Conservation (phyloP, 2,329 filamentous ascomycete species). For the Epichloe typhina region DNA sequence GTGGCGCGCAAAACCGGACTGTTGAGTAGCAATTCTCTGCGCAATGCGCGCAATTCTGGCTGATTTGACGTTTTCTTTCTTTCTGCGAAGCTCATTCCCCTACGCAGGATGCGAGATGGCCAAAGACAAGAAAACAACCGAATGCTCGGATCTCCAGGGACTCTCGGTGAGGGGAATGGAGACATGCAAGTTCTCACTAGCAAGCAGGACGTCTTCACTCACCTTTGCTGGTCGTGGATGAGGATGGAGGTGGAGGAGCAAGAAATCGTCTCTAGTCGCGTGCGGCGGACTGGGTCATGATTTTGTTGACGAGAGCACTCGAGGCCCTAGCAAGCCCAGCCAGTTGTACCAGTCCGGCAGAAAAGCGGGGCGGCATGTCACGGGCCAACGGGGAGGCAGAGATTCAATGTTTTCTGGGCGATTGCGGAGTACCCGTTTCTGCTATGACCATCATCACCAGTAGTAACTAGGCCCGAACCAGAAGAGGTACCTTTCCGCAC, state of each 20-base stretch:
- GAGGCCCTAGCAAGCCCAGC: conserved; percentile 2
- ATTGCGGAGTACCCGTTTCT: too few species aligned
- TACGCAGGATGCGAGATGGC: background rate
- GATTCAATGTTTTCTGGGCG: too few species aligned
- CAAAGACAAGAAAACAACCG: background rate
- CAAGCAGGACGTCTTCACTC: background rate
- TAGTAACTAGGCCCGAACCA: too few species aligned
- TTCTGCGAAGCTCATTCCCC: background rate
- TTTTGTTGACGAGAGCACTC: conserved; percentile 12
- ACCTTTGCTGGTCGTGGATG: conserved; percentile 8
- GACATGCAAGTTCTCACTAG: background rate
- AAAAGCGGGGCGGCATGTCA: conserved; percentile 11
- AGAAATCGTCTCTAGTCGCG: conserved; percentile 9
- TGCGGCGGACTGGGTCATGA: conserved; percentile 11
- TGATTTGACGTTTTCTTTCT: background rate
- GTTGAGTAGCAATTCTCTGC: background rate
- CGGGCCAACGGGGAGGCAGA: conserved; percentile 8
- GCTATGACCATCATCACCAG: too few species aligned
- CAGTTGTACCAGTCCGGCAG: conserved; percentile 1
- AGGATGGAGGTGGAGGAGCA: conserved; percentile 9
- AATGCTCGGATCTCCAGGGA: background rate
- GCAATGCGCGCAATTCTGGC: background rate
- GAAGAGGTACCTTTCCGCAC: too few species aligned
- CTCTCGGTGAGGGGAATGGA: background rate
- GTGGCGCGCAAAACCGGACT: background rate